Evolutionary conservation across 768 basidiomycete species (phyloP).

Genomic region (Psilocybe cubensis): DNA sequence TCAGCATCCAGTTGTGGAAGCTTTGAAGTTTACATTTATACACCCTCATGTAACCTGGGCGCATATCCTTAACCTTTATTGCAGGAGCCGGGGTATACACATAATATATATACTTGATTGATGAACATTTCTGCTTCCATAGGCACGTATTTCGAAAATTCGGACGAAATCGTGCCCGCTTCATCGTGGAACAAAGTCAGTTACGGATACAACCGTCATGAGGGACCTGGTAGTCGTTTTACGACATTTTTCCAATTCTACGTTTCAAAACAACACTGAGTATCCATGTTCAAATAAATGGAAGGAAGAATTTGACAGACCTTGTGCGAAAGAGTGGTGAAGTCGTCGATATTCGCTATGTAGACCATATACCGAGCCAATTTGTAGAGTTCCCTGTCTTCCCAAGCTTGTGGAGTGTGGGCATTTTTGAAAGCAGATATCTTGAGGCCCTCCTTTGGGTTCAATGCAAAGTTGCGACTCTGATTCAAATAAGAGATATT

Average conservation of each 20-base stretch:
- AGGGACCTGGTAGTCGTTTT: conserved; percentile 36
- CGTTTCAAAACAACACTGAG: not conserved
- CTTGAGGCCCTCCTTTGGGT: conserved; percentile 82
- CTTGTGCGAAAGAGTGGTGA: conserved; percentile 67
- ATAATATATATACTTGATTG: too few species aligned
- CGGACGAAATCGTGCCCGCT: too few species aligned
- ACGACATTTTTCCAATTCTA: conserved; percentile 58
- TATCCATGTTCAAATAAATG: not conserved
- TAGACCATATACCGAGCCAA: conserved; percentile 68
- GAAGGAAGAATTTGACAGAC: conserved; percentile 34
- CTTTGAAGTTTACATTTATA: too few species aligned
- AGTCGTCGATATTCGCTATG: conserved; percentile 62
- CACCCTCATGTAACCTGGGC: too few species aligned
- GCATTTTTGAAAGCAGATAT: conserved; percentile 83
- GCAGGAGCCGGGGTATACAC: too few species aligned
- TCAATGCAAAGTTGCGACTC: conserved; percentile 87
- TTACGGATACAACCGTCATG: not conserved
- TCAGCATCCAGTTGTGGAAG: too few species aligned
- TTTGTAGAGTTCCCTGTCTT: conserved; percentile 71
- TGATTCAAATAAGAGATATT: conserved; percentile 26
- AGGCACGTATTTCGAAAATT: too few species aligned
- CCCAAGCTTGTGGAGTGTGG: conserved; percentile 62
- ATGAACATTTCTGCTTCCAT: too few species aligned
- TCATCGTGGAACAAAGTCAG: not conserved
- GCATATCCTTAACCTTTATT: too few species aligned